Evolutionary conservation across 176 grass and related monocot species (phyloP).

Genomic region (Cenchrus fungigraminus): DNA sequence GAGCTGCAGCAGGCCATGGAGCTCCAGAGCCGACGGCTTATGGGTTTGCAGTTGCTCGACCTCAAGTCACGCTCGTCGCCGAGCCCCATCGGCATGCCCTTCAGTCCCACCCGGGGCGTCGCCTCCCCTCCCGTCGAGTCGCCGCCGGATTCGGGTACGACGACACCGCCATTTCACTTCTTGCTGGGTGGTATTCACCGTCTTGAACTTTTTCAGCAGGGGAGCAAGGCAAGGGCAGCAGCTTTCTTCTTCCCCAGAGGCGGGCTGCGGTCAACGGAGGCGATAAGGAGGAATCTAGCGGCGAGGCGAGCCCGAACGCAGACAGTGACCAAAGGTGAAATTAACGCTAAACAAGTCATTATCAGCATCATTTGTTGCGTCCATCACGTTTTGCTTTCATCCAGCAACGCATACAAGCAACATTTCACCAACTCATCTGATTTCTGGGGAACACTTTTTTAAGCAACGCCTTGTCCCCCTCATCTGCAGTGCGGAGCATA

Average conservation of each 20-base stretch:
- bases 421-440: conserved; percentile 51
- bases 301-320: conserved; percentile 67
- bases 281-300: conserved; percentile 86
- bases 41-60: conserved; percentile 75
- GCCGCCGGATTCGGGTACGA: conserved; percentile 50
- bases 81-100: conserved; percentile 41
- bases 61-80: conserved; percentile 51
- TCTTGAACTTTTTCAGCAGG: conserved; percentile 3
- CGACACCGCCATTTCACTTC: not conserved
- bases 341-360: conserved; percentile 43
- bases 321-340: conserved; percentile 93
- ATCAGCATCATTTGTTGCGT: conserved; percentile 33
- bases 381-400: conserved; percentile 52
- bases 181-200: not conserved
- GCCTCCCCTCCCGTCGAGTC: conserved; percentile 13
- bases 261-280: conserved; percentile 59
- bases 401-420: conserved; percentile 33
- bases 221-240: conserved; percentile 43
- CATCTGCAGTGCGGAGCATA: conserved; percentile 69
- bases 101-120: conserved; percentile 22
- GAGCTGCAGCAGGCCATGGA: conserved; percentile 93
- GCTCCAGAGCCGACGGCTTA: conserved; percentile 80
- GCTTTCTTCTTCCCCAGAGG: conserved; percentile 52
- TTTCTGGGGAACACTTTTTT: not conserved
- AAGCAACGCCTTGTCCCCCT: not conserved